Conservation (phyloP, 2,329 filamentous ascomycete genomes). For the Phoma sp. region DNA sequence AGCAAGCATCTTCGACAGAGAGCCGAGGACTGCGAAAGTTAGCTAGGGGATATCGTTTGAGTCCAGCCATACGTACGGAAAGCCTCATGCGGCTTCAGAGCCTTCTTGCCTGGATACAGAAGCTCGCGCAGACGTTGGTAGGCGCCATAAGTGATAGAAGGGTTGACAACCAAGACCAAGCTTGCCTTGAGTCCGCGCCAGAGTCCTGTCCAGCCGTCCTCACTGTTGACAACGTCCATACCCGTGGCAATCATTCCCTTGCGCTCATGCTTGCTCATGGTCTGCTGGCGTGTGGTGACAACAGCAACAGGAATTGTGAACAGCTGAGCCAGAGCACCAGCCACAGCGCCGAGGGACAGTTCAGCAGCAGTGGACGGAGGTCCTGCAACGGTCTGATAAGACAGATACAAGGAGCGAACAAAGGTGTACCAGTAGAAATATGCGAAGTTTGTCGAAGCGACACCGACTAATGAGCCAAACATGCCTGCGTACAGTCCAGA, state of each 20-base stretch:
- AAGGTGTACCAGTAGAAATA: conserved; percentile 99
- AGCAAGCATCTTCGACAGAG: conserved; percentile 89
- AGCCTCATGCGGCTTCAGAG: conserved; percentile 81
- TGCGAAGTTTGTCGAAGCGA: conserved; percentile 97
- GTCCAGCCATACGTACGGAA: conserved; percentile 71
- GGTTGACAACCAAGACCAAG: conserved; percentile 93
- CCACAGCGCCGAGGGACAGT: conserved; percentile 81
- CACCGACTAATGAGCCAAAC: conserved; percentile 82
- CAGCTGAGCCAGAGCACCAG: conserved; percentile 88
- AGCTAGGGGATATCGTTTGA: conserved; percentile 3
- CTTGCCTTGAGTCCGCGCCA: conserved; percentile 97
- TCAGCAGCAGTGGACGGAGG: conserved; percentile 81
- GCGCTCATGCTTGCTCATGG: conserved; percentile 80
- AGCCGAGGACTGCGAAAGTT: conserved; percentile 73
- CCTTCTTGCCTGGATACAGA: conserved; percentile 77
- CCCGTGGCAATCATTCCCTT: conserved; percentile 89
- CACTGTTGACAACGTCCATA: conserved; percentile 84
- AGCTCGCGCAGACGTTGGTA: conserved; percentile 85
- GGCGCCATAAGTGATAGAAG: conserved; percentile 95
- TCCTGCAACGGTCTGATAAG: conserved; percentile 61
- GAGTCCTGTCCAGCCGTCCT: conserved; percentile 85
- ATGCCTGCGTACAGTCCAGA: conserved; percentile 88
- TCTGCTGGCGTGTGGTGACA: conserved; percentile 94
- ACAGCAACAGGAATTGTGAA: conserved; percentile 98
- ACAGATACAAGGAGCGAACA: conserved; percentile 79